Percentiles rank a stretch among this genome's conserved stretches.
phyloP scores from a whole-genome alignment of 108 stramenopile species.

The Mayamaea pseudoterrestris region DNA sequence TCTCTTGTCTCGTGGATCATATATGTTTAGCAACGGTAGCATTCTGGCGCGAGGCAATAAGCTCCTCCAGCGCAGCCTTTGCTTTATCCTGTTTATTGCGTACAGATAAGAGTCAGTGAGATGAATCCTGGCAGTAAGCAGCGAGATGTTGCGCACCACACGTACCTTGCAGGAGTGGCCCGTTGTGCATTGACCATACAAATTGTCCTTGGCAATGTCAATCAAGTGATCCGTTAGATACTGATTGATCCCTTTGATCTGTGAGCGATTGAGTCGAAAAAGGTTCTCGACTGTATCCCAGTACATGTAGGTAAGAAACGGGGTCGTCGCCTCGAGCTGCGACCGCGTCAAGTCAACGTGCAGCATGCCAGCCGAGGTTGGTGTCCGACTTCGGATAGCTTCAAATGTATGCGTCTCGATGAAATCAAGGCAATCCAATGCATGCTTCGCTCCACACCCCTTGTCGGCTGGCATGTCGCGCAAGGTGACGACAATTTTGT shows the following conservation, averaged over 20 bases:
- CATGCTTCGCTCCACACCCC: not conserved
- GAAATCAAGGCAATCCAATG: constrained; percentile 27
- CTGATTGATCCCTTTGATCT: constrained; percentile 11
- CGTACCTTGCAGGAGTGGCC: constrained; percentile 41
- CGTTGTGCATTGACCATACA: constrained; percentile 39
- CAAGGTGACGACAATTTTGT: constrained; percentile 10
- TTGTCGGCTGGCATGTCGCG: not conserved
- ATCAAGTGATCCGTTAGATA: constrained; percentile 11
- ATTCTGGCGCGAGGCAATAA: not conserved
- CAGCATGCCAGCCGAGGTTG: constrained; percentile 74
- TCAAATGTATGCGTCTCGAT: constrained; percentile 34
- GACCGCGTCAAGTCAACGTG: constrained; percentile 15
- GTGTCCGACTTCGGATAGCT: constrained; percentile 63
- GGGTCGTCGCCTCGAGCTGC: not conserved
- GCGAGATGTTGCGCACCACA: not conserved
- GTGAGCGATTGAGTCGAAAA: constrained; percentile 6
- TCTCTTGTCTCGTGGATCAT: no score
- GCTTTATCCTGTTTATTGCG: not conserved
- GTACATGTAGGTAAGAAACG: constrained; percentile 1
- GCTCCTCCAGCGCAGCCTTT: not conserved
- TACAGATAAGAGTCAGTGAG: not conserved
- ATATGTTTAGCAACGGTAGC: no score
- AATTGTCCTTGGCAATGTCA: constrained; percentile 34
- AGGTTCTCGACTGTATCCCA: constrained; percentile 12
- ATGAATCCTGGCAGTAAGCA: not conserved